Evolutionary conservation across 192 early-diverging fungal species (phyloP), one percentile per base, ranked within the genome.

Genomic region (Backusella tuberculispora): DNA sequence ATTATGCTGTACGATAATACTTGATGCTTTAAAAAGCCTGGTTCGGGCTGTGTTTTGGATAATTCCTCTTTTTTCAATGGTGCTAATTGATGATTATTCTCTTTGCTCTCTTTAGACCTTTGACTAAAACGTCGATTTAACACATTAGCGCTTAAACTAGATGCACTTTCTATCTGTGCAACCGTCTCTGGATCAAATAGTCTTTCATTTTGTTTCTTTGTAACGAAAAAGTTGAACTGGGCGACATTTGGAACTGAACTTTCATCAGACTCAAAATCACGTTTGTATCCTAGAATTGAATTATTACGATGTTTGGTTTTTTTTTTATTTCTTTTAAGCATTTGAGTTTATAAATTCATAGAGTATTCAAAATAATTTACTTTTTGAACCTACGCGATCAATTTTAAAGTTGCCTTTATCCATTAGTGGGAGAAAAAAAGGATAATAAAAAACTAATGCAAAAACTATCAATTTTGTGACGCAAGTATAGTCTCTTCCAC

Each of bases 381-480:
- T 60, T 60, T 60, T 60, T 26, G 53, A 60, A 60, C 53, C 53
- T 60, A 60, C 53, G 53, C 53, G 53, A 60, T 60, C 53, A 60
- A 60, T 26, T 19, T 24, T 60, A 26, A 24, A 60, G 6, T 26
- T 60, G 3, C 24, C 21, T 60, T 60, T 60, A 60, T 12, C 26
- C 53, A 60, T 60, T 4, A 17, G 29, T 34, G 29, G 29, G 29
- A 34, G 4, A 17, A 24, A 9, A 26, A 60, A 60, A 60, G 21
- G 24, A 8, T 12, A 50, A 6, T 53, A 26, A 12, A 8, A 46
- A 14, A 10, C 5, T 26, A 26, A 14, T 60, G 53, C 21, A 60
- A 56, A 56, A 21, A 9, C 24, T 56, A 56, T 24, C 19, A 8
- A 9, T 3, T 6, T 56, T n/a, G 24, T 56, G 50, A 56, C 50